phyloP scores from a whole-genome alignment of 176 grass and related monocot genomes.

The Canna indica region DNA sequence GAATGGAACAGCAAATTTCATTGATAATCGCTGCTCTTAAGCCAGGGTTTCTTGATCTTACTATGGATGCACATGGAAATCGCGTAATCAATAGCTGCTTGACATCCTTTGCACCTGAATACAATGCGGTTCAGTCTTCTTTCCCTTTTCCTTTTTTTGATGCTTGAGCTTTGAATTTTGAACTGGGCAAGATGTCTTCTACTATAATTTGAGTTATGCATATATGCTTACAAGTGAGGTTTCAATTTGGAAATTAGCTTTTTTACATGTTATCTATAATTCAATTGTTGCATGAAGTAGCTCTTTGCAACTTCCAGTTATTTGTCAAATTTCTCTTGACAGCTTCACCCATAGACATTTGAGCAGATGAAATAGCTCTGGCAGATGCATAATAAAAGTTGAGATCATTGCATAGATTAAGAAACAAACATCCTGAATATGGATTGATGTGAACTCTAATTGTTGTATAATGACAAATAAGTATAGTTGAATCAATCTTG shows the following conservation, averaged over 20 bases:
- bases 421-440: too few relatives aligned
- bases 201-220: neutral
- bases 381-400: too few relatives aligned
- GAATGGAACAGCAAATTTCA: constrained; percentile 24
- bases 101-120: constrained; percentile 35
- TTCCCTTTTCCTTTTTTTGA: constrained; percentile 6
- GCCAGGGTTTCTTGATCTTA: constrained; percentile 34
- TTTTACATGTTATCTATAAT: neutral
- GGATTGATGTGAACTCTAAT: too few relatives aligned
- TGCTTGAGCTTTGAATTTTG: neutral
- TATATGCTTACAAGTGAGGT: neutral
- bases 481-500: neutral
- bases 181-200: neutral
- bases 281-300: neutral
- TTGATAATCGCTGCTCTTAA: constrained; percentile 36
- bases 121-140: constrained; percentile 31
- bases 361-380: too few relatives aligned
- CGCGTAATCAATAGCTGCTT: constrained; percentile 48
- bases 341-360: too few relatives aligned
- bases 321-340: too few relatives aligned
- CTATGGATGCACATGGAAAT: constrained; percentile 56
- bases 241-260: neutral
- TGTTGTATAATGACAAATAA: neutral
- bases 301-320: too few relatives aligned
- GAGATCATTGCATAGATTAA: too few relatives aligned